These are phyloP conservation scores for Phaeophleospora eucalypticola DNA, from an alignment of 2,329 filamentous ascomycete species.

Conservation along the genomic window DNA sequence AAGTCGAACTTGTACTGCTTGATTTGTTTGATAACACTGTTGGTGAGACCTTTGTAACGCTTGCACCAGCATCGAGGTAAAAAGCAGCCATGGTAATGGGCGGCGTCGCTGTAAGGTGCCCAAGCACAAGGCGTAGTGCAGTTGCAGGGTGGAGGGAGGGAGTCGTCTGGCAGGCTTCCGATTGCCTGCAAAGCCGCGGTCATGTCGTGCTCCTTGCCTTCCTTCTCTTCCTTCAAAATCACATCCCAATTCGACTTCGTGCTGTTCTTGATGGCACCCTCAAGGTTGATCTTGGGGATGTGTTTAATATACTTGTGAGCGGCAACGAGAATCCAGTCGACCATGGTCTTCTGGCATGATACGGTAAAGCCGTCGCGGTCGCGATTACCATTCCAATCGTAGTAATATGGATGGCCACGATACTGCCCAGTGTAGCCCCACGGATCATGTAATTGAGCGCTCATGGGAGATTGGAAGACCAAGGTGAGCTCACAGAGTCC, in stretches of 20 bases:
- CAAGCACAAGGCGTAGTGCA: too few relatives aligned
- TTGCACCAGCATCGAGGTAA: too few relatives aligned
- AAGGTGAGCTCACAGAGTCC: too few relatives aligned
- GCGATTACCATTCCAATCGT: slow-evolving; percentile 4
- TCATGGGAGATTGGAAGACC: too few relatives aligned
- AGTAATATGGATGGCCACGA: not conserved
- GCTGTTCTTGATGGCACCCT: slow-evolving; percentile 6
- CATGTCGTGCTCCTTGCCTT: not conserved
- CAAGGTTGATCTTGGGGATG: slow-evolving; percentile 11
- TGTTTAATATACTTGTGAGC: slow-evolving; percentile 17
- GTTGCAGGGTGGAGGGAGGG: too few relatives aligned
- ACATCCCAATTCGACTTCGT: slow-evolving; percentile 4
- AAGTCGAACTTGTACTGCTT: too few relatives aligned
- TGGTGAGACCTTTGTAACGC: too few relatives aligned
- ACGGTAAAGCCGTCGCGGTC: slow-evolving; percentile 8
- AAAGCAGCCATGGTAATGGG: too few relatives aligned
- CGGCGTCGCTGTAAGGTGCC: too few relatives aligned
- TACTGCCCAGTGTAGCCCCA: not conserved
- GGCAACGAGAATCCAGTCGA: slow-evolving; percentile 12
- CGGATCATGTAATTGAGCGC: too few relatives aligned
- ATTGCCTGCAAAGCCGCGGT: not conserved
- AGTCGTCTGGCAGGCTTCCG: too few relatives aligned
- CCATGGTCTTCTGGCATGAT: slow-evolving; percentile 15
- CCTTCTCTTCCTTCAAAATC: slow-evolving; percentile 1
- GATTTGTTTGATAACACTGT: too few relatives aligned